Evolutionary conservation across 2,329 filamentous ascomycete species (phyloP).

Genomic region (Aspergillus novofumigatus): DNA sequence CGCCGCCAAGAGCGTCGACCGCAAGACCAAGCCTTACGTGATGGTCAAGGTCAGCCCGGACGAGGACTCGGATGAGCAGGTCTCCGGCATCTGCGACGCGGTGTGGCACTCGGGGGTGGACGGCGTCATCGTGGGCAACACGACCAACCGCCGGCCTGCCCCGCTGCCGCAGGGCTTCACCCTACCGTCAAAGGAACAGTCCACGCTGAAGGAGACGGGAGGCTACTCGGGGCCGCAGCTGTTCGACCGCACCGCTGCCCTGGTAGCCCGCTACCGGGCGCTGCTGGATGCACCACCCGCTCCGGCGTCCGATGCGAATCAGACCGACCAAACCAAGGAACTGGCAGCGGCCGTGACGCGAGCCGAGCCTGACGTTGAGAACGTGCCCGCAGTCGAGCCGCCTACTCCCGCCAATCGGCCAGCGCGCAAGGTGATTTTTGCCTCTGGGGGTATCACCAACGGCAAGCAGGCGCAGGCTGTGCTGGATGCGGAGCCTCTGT

Average conservation of each 20-base stretch:
- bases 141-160: constrained; percentile 75
- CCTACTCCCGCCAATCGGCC: constrained; percentile 12
- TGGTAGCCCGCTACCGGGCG: constrained; percentile 75
- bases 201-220: constrained; percentile 69
- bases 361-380: constrained; percentile 19
- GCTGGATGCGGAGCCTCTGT: constrained; percentile 81
- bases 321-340: constrained; percentile 8
- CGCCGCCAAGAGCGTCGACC: constrained; percentile 64
- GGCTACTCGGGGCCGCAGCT: constrained; percentile 89
- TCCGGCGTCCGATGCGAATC: constrained; percentile 6
- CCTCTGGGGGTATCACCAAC: constrained; percentile 86
- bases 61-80: constrained; percentile 79
- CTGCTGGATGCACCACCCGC: constrained; percentile 55
- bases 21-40: constrained; percentile 71
- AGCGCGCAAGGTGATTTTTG: constrained; percentile 76
- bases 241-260: constrained; percentile 71
- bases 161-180: constrained; percentile 63
- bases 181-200: constrained; percentile 63
- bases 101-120: constrained; percentile 82
- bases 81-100: constrained; percentile 83
- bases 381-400: constrained; percentile 14
- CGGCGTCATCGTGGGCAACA: constrained; percentile 95
- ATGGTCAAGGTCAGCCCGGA: constrained; percentile 99
- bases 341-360: constrained; percentile 9
- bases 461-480: constrained; percentile 78